phyloP scores from a whole-genome alignment of 75 land plant genomes.

The Sequoiadendron giganteum region DNA sequence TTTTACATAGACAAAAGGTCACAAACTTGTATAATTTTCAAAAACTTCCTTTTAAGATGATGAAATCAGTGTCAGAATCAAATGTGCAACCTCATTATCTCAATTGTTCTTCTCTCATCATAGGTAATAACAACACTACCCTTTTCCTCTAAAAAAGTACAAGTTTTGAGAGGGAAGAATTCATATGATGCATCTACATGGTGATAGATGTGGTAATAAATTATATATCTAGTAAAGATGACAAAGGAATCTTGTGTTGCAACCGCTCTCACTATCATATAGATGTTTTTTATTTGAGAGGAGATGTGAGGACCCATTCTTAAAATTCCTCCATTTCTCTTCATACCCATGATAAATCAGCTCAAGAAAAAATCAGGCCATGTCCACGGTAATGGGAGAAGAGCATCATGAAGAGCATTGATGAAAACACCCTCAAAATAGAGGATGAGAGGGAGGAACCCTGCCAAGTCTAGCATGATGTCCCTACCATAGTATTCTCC shows the following conservation, averaged over 20 bases:
- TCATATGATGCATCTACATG: not conserved
- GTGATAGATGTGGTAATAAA: not conserved
- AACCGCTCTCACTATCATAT: constrained; percentile 45
- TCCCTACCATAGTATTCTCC: constrained; percentile 56
- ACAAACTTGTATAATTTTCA: too few species aligned
- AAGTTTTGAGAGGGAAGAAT: not conserved
- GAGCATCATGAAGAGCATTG: constrained; percentile 41
- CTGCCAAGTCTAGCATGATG: constrained; percentile 45
- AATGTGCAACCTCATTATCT: not conserved
- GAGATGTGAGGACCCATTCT: constrained; percentile 38
- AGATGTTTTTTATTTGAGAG: constrained; percentile 54
- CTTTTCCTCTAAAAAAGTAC: not conserved
- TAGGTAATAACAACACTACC: not conserved
- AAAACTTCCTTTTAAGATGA: too few species aligned
- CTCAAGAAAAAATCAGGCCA: constrained; percentile 48
- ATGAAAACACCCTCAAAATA: constrained; percentile 28
- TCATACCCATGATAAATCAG: not conserved
- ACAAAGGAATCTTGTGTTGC: constrained; percentile 21
- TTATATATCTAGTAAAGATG: not conserved
- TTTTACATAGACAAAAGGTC: not conserved
- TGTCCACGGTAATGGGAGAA: constrained; percentile 67
- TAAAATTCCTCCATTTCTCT: constrained; percentile 11
- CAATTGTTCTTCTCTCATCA: not conserved
- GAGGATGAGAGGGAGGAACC: not conserved
- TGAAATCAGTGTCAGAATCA: not conserved